Conservation (phyloP, 176 grass and related monocot genomes). For the Raddia distichophylla region DNA sequence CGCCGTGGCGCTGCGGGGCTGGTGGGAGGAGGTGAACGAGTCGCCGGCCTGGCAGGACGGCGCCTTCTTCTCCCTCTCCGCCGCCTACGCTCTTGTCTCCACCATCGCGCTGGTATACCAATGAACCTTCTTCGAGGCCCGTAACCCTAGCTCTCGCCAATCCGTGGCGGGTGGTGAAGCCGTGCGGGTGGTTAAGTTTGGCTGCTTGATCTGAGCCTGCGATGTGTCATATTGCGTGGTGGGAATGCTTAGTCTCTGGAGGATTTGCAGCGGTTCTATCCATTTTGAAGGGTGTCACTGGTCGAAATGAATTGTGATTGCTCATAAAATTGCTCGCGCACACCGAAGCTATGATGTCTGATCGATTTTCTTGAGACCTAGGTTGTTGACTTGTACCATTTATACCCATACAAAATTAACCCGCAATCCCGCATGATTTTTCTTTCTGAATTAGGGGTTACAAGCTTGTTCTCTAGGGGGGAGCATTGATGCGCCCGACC, state of each 20-base stretch:
- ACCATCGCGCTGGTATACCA: conserved; percentile 66
- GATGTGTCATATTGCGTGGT: not conserved
- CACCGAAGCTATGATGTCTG: not conserved
- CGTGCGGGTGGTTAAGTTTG: conserved; percentile 4
- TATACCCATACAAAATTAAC: not conserved
- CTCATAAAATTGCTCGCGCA: not conserved
- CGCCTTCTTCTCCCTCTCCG: conserved; percentile 74
- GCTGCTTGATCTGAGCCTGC: conserved; percentile 24
- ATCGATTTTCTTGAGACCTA: not conserved
- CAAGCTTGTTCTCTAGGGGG: too few species aligned
- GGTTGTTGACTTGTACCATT: not conserved
- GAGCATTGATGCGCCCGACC: too few species aligned
- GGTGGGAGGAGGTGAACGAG: conserved; percentile 77
- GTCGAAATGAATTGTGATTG: conserved; percentile 6
- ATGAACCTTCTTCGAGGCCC: not conserved
- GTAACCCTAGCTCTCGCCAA: not conserved
- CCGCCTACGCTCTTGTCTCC: conserved; percentile 78
- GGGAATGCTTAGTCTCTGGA: not conserved
- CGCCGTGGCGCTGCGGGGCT: conserved; percentile 41
- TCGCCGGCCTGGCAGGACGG: conserved; percentile 74
- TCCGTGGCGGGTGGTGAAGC: not conserved
- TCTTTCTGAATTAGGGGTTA: not conserved
- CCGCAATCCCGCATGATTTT: not conserved
- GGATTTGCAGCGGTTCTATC: not conserved
- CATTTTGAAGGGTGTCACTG: not conserved